Base-by-base conservation (phyloP, 768 basidiomycete species). In the Lanmaoa rubissima region DNA sequence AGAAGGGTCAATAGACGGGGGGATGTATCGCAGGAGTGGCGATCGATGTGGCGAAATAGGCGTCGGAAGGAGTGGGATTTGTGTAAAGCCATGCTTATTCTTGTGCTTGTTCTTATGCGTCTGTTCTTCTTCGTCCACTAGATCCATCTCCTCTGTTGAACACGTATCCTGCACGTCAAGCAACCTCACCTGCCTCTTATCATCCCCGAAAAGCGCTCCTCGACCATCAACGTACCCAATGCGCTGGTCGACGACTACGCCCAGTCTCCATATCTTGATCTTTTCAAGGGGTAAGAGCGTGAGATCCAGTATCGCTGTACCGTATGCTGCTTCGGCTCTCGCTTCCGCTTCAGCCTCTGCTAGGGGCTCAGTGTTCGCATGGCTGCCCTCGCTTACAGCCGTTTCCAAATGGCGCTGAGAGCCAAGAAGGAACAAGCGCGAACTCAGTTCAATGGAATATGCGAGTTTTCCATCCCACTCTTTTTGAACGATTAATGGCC, bases 401-500 rank as follows among this genome's bases (percentile, higher is more conserved):
- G 41, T 43, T 34, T 51, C 57, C 11, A 53, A 11, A 49, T 42
- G 57, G 24, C 51, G 61, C 19, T 46, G 48, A 32, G 69, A 61
- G 38, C 95, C 95, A 45, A 97, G 86, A n/a, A 87, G 82, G 72
- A 97, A 92, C 57, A 87, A 88, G 59, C 91, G 85, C 8, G 88
- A 89, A 17, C 85, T 85, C 19, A 94, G 73, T 0, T 83, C 81
- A 44, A 96, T 84, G 28, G 92, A 74, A 65, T 96, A 98, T 51
- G 90, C 86, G 62, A 94, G 71, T 67, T 94, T 90, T 46, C 83
- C 82, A 56, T 95, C 94, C 97, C 97, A 99, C 61, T 91, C 85
- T 19, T 90, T 78, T 67, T 98, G 88, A 3, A 98, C 82, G 46
- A 90, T 76, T 52, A 97, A 82, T 61, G 86, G 91, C 55, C 89